Evolutionary conservation across 1,284 basidiomycete species (phyloP).

Genomic region (Exobasidium cylindrosporum): DNA sequence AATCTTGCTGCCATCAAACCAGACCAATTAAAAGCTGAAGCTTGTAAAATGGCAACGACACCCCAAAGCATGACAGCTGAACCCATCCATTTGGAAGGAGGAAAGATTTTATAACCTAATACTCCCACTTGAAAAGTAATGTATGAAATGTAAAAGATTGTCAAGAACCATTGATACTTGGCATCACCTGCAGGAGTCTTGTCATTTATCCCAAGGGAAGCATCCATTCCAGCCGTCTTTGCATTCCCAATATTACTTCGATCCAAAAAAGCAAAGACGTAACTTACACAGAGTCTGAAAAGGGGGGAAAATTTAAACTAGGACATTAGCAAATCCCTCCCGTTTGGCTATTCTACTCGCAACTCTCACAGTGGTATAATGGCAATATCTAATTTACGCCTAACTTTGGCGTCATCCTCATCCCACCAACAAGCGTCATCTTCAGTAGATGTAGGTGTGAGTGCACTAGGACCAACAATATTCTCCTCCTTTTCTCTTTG

Average conservation of each 20-base stretch:
- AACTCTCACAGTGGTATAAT: conserved; percentile 22
- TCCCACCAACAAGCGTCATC: conserved; percentile 33
- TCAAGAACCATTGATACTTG: conserved; percentile 47
- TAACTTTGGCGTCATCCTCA: conserved; percentile 29
- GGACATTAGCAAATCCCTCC: too few species aligned
- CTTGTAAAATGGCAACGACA: conserved; percentile 32
- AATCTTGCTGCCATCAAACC: conserved; percentile 44
- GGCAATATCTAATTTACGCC: conserved; percentile 32
- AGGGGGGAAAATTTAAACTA: too few species aligned
- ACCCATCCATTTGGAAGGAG: conserved; percentile 36
- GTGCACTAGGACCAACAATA: neutral
- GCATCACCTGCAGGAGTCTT: too few species aligned
- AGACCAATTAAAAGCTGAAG: conserved; percentile 32
- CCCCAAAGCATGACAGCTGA: conserved; percentile 46
- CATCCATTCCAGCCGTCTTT: conserved; percentile 38
- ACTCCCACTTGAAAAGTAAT: conserved; percentile 40
- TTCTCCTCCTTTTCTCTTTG: neutral
- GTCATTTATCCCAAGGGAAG: conserved; percentile 27
- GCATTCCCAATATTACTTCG: conserved; percentile 39
- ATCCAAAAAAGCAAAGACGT: conserved; percentile 31
- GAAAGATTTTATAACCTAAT: conserved; percentile 37
- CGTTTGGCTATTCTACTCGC: too few species aligned
- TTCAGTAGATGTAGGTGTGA: neutral
- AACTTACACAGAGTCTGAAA: conserved; percentile 20
- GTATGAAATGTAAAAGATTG: conserved; percentile 45